phyloP scores from a whole-genome alignment of 2,329 filamentous ascomycete genomes.

The Aspergillus melleus region DNA sequence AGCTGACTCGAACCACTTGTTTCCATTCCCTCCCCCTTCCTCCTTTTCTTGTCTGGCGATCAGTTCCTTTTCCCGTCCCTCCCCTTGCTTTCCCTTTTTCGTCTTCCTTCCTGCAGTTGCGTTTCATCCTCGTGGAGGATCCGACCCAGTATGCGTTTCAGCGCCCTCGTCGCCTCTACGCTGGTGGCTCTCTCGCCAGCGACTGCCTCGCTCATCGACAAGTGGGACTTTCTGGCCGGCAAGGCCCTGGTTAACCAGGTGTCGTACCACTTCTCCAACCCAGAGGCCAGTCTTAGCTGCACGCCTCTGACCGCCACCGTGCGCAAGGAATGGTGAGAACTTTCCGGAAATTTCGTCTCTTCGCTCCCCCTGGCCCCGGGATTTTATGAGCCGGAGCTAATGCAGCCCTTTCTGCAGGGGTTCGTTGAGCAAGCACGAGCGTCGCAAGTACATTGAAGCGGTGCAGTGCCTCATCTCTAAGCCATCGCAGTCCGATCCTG shows the following conservation, averaged over 20 bases:
- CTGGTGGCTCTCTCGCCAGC: neutral
- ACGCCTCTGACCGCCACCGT: slow-evolving; percentile 14
- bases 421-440: slow-evolving; percentile 3
- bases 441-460: slow-evolving; percentile 44
- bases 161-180: neutral
- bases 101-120: neutral
- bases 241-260: slow-evolving; percentile 11
- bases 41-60: neutral
- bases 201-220: neutral
- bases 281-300: slow-evolving; percentile 5
- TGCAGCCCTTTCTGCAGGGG: slow-evolving; percentile 1
- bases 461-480: slow-evolving; percentile 42
- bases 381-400: neutral
- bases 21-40: neutral
- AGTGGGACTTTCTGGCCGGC: slow-evolving; percentile 9
- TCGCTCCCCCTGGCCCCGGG: neutral
- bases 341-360: neutral
- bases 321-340: slow-evolving; percentile 20
- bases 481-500: slow-evolving; percentile 14
- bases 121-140: neutral
- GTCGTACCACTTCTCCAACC: slow-evolving; percentile 1
- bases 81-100: neutral
- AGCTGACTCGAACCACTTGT: neutral
- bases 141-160: neutral
- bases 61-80: neutral